A percentile compares a stretch with the other conserved stretches of the same genome.
Evolutionary conservation across 83 land plant genomes (phyloP).

Genomic region (Picea abies): DNA sequence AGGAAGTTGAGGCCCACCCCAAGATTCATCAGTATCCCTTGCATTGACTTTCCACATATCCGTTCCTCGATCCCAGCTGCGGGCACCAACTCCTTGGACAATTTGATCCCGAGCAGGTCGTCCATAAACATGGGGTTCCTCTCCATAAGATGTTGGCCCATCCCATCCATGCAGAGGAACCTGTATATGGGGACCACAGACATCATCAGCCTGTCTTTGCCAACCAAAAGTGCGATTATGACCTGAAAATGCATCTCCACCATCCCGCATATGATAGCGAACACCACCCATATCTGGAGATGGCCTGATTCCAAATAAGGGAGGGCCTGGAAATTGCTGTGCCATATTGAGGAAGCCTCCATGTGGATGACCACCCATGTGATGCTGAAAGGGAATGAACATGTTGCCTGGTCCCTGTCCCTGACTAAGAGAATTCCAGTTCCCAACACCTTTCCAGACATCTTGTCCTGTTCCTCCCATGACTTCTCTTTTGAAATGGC

Average conservation of each 20-base stretch:
- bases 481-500: slow-evolving; percentile 13
- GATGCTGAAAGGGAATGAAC: slow-evolving; percentile 15
- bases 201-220: slow-evolving; percentile 18
- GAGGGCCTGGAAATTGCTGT: slow-evolving; percentile 20
- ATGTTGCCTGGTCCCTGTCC: slow-evolving; percentile 20
- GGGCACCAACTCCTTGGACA: slow-evolving; percentile 7
- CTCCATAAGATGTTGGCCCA: slow-evolving; percentile 13
- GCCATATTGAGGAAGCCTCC: slow-evolving; percentile 12
- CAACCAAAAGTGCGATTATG: slow-evolving; percentile 4
- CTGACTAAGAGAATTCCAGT: slow-evolving; percentile 14
- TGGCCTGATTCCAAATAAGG: slow-evolving; percentile 18
- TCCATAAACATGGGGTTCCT: slow-evolving; percentile 6
- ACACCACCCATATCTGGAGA: slow-evolving; percentile 15
- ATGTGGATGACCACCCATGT: slow-evolving; percentile 14
- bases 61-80: slow-evolving; percentile 10
- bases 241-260: slow-evolving; percentile 13
- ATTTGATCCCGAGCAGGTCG: background rate
- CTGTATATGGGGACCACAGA: background rate
- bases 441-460: slow-evolving; percentile 20
- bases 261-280: slow-evolving; percentile 9
- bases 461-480: slow-evolving; percentile 16
- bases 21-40: slow-evolving; percentile 10
- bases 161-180: slow-evolving; percentile 16
- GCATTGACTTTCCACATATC: slow-evolving; percentile 10
- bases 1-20: slow-evolving; percentile 9